phyloP scores from a whole-genome alignment of 352 stramenopile species.

The Phytophthora colocasiae region DNA sequence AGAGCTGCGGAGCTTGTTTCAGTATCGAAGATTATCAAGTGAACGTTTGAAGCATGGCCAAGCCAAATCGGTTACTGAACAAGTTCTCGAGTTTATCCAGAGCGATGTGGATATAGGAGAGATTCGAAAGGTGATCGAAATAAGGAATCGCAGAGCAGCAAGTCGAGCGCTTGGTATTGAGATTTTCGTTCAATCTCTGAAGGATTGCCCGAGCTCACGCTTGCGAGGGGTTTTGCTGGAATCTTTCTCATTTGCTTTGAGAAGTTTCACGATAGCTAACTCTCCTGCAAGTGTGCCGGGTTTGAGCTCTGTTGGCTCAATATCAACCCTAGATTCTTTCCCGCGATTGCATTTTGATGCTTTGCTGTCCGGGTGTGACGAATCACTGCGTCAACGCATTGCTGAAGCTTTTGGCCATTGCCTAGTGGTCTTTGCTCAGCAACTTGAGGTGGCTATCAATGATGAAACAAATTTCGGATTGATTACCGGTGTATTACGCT shows the following conservation, averaged over 20 bases:
- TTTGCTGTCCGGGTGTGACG: slow-evolving; percentile 62
- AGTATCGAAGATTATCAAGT: slow-evolving; percentile 81
- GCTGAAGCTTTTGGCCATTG: slow-evolving; percentile 56
- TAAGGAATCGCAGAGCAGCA: slow-evolving; percentile 55
- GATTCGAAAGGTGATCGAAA: slow-evolving; percentile 50
- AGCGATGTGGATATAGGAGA: slow-evolving; percentile 77
- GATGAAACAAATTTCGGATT: slow-evolving; percentile 36
- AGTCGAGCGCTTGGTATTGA: slow-evolving; percentile 56
- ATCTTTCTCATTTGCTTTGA: slow-evolving; percentile 54
- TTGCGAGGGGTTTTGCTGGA: slow-evolving; percentile 56
- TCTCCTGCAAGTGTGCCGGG: slow-evolving; percentile 31
- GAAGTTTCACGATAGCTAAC: slow-evolving; percentile 43
- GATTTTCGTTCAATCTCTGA: slow-evolving; percentile 47
- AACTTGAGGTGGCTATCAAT: slow-evolving; percentile 33
- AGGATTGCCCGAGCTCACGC: slow-evolving; percentile 30
- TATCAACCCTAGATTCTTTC: slow-evolving; percentile 20
- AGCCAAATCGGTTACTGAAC: slow-evolving; percentile 77
- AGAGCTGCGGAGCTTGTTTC: slow-evolving; percentile 70
- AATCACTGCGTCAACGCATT: slow-evolving; percentile 51
- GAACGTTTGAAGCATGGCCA: slow-evolving; percentile 59
- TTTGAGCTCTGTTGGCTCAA: slow-evolving; percentile 5
- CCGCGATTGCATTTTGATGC: slow-evolving; percentile 65
- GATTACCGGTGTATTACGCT: slow-evolving; percentile 58
- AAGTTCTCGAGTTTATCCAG: slow-evolving; percentile 88
- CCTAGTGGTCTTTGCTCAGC: slow-evolving; percentile 42